phyloP scores from a whole-genome alignment of 192 early-diverging fungal species.

The Umbelopsis sp. region DNA sequence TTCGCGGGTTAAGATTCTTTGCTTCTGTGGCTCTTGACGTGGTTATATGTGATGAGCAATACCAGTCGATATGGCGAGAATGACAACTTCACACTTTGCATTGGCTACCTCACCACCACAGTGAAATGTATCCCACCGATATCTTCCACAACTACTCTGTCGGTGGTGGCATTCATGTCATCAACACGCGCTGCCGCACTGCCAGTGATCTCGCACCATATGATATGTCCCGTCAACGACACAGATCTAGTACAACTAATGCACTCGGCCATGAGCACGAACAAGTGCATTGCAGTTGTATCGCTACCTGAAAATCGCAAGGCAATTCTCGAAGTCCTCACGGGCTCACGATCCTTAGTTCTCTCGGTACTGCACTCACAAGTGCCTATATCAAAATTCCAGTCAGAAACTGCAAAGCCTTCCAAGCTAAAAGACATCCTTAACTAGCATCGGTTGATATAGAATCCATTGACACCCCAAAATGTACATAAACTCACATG shows the following conservation, averaged over 20 bases:
- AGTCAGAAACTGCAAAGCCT: not conserved
- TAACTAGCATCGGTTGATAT: too few species aligned
- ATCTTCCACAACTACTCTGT: not conserved
- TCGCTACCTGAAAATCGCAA: not conserved
- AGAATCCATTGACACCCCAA: too few species aligned
- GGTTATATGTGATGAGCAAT: not conserved
- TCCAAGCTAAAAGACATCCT: too few species aligned
- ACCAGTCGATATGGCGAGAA: not conserved
- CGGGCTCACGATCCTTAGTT: not conserved
- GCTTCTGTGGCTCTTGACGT: not conserved
- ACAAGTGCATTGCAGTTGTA: not conserved
- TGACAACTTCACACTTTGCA: not conserved
- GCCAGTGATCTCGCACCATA: constrained; percentile 5
- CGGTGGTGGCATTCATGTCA: constrained; percentile 13
- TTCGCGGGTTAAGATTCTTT: not conserved
- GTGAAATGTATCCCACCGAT: not conserved
- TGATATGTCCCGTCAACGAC: not conserved
- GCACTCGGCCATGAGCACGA: constrained; percentile 3
- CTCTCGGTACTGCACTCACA: not conserved
- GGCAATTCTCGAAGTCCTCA: not conserved
- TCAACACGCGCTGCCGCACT: not conserved
- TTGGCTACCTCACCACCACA: not conserved
- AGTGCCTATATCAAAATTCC: not conserved
- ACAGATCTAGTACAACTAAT: not conserved
- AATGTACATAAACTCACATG: too few species aligned